Base-by-base conservation (phyloP, 2,329 filamentous ascomycete species). In the Neophaeococcomyces aloes region DNA sequence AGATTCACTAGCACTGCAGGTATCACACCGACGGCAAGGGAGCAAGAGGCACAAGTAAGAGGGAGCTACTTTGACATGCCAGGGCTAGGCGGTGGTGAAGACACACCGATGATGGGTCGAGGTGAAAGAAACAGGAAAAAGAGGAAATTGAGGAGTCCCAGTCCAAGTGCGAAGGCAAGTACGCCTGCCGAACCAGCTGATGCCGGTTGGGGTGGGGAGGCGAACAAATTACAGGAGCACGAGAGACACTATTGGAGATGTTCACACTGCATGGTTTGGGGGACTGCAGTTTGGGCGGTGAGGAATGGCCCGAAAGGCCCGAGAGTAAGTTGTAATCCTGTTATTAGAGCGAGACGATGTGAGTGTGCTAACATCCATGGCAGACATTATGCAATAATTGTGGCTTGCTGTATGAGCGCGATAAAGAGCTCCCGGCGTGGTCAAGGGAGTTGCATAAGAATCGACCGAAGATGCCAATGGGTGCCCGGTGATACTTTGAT, bases 91-190 rank as follows among this genome's bases (percentile, higher is more conserved):
- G 47, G 36, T 34, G 53, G 50, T 13, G 60, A 68, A 32, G 77
- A 95, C 58, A 86, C 93, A 58, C 76, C 85, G 3, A 36, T 48
- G 29, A 88, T 95, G 79, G 89, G 89, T 17, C 75, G 89, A 43
- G 89, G 89, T 18, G 89, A 95, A 65, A 72, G 89, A 35, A 91
- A 83, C 56, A 96, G 94, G 74, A 94, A 94, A 72, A 95, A 95
- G 76, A 76, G 85, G 52, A 76, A 88, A 19, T 94, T 95, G 68
- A 77, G 88, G 53, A 94, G 87, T 62, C 64, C 94, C 49, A 93
- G 86, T 58, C 89, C 91, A 0, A 65, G 79, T 15, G 83, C 75
- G n/a, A 74, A 80, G 50, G 69, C 74, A 5, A 71, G 88, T 8
- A 95, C 88, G 1, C 88, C 87, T 1, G 88, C 52, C 13, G 52